Conservation (phyloP, 768 basidiomycete genomes). For the Gelatoporia subvermispora region DNA sequence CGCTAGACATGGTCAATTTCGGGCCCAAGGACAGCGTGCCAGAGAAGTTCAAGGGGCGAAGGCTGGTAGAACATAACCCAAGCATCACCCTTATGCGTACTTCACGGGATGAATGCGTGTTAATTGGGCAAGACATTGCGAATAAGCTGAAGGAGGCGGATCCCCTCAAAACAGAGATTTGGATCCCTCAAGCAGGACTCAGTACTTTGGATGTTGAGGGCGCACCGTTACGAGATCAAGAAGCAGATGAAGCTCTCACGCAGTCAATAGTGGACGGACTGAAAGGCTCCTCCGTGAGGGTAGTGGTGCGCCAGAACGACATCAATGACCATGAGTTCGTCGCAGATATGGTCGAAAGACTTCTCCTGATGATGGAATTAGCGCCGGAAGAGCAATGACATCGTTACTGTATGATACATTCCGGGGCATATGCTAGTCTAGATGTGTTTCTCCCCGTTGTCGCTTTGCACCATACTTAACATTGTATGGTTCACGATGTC, state of each 20-base stretch:
- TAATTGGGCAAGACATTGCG: constrained; percentile 8
- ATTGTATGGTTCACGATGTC: too few relatives aligned
- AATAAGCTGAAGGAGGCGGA: constrained; percentile 8
- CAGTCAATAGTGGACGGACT: constrained; percentile 4
- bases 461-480: too few relatives aligned
- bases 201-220: constrained; percentile 8
- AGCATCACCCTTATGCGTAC: constrained; percentile 17
- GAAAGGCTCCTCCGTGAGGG: neutral
- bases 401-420: too few relatives aligned
- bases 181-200: constrained; percentile 12
- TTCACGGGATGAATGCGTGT: constrained; percentile 9
- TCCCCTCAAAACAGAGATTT: constrained; percentile 8
- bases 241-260: constrained; percentile 11
- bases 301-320: constrained; percentile 8
- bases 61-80: constrained; percentile 11
- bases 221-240: constrained; percentile 6
- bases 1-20: constrained; percentile 20
- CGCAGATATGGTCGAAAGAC: constrained; percentile 7
- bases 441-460: too few relatives aligned
- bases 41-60: constrained; percentile 8
- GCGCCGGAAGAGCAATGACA: neutral
- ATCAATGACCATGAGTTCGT: constrained; percentile 14
- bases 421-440: too few relatives aligned
- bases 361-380: constrained; percentile 7
- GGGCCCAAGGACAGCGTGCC: constrained; percentile 14